These are phyloP conservation scores for Cutaneotrichosporon sp. DNA, from an alignment of 1,284 basidiomycete genomes.

Conservation along the genomic window DNA sequence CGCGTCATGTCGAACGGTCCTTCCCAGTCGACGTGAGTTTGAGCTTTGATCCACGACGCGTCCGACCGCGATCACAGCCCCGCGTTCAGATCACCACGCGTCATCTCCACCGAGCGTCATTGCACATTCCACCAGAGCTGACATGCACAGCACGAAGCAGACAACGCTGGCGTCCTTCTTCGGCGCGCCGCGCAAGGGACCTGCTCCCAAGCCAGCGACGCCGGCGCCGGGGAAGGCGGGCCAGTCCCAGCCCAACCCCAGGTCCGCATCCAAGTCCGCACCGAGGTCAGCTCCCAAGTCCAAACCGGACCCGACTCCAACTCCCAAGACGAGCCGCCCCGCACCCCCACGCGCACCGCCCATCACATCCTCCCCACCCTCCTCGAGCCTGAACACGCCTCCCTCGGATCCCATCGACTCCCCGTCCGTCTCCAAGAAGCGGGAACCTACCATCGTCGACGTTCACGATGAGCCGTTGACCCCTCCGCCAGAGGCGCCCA, in stretches of 20 bases:
- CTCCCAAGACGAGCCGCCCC: conserved; percentile 4
- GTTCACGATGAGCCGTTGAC: conserved; percentile 12
- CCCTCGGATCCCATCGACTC: conserved; percentile 30
- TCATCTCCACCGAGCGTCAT: background rate
- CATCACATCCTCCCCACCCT: conserved; percentile 12
- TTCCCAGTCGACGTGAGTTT: no score
- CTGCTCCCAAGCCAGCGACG: conserved; percentile 8
- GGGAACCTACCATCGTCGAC: conserved; percentile 6
- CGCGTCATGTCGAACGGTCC: no score
- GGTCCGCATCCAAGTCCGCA: no score
- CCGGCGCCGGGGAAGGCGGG: no score
- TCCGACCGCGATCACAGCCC: no score
- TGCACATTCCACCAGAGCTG: conserved; percentile 7
- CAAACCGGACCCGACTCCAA: no score
- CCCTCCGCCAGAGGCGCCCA: background rate
- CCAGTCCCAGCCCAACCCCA: no score
- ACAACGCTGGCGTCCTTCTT: conserved; percentile 50
- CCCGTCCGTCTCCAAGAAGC: conserved; percentile 16
- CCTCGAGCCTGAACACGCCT: conserved; percentile 26
- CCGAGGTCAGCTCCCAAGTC: no score
- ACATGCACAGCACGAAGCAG: conserved; percentile 35
- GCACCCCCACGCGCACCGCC: no score
- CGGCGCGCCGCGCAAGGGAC: conserved; percentile 35
- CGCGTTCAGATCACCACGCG: background rate
- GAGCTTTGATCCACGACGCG: no score